Evolutionary conservation across 495 filamentous ascomycete species (phyloP).

Genomic region (Penicillium alfredii): DNA sequence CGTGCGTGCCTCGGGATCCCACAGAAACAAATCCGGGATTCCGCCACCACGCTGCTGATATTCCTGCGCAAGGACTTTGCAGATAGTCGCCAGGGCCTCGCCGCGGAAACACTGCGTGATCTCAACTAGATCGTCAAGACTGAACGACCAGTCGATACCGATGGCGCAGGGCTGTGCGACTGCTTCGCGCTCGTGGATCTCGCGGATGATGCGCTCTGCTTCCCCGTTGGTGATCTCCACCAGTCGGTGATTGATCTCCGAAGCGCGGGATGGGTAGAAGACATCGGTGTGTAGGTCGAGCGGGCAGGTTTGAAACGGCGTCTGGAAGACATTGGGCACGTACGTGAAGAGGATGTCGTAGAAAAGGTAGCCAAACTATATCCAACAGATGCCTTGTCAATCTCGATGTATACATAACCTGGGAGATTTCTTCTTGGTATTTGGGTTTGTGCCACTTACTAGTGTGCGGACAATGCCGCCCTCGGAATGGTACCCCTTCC

Average conservation of each 20-base stretch:
- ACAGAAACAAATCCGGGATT: slow-evolving; percentile 89
- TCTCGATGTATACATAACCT: too few relatives aligned
- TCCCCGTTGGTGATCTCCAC: slow-evolving; percentile 76
- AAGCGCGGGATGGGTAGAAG: slow-evolving; percentile 78
- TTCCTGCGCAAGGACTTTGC: slow-evolving; percentile 92
- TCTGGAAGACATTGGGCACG: slow-evolving; percentile 95
- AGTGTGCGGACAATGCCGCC: slow-evolving; percentile 85
- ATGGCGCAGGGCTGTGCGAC: slow-evolving; percentile 74
- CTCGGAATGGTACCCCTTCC: slow-evolving; percentile 93
- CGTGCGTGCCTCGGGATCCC: slow-evolving; percentile 53
- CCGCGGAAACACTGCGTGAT: slow-evolving; percentile 75
- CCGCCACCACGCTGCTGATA: slow-evolving; percentile 82
- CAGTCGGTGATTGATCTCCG: slow-evolving; percentile 84
- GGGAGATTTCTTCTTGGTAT: too few relatives aligned
- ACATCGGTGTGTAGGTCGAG: slow-evolving; percentile 90
- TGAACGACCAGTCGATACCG: slow-evolving; percentile 87
- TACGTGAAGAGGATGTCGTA: slow-evolving; percentile 91
- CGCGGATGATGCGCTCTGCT: slow-evolving; percentile 58
- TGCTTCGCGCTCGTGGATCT: slow-evolving; percentile 57
- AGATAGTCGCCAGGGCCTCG: slow-evolving; percentile 73
- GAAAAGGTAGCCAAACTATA: slow-evolving; percentile 77
- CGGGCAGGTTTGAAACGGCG: slow-evolving; percentile 86
- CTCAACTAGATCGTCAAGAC: slow-evolving; percentile 71
- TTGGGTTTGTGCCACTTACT: slow-evolving; percentile 20
- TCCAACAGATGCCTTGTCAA: too few relatives aligned